Evolutionary conservation across 257 asterid genomes (phyloP).

Genomic region (Petrea volubilis): DNA sequence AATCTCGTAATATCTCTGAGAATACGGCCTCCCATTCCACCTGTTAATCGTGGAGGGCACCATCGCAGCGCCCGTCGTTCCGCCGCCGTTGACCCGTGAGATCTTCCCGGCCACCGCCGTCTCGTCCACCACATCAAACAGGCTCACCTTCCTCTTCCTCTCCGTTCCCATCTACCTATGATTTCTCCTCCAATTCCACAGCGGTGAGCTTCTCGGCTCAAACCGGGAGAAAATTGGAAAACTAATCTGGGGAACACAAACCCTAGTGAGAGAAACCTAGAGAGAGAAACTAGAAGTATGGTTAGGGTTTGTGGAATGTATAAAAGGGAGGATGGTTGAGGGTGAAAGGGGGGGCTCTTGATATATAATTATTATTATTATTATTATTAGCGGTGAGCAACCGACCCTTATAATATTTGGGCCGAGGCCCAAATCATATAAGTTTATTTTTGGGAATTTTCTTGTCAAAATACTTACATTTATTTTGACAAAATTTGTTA

Average conservation of each 20-base stretch:
- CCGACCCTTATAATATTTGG: constrained; percentile 19
- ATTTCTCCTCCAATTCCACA: neutral
- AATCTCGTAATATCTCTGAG: constrained; percentile 78
- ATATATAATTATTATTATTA: neutral
- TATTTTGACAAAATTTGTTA: too few relatives aligned
- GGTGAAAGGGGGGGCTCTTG: neutral
- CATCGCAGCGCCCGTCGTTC: constrained; percentile 23
- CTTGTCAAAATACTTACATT: too few relatives aligned
- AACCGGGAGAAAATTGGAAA: constrained; percentile 9
- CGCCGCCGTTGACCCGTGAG: constrained; percentile 47
- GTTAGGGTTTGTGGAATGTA: constrained; percentile 32
- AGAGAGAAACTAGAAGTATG: neutral
- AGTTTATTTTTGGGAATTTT: too few relatives aligned
- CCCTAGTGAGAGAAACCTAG: constrained; percentile 38
- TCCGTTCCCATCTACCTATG: constrained; percentile 74
- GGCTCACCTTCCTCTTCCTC: constrained; percentile 94
- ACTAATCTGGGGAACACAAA: neutral
- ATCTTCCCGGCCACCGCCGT: constrained; percentile 51
- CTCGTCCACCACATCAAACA: constrained; percentile 95
- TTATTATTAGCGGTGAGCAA: neutral
- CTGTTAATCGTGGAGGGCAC: constrained; percentile 41
- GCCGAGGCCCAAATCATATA: constrained; percentile 7
- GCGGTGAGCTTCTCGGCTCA: neutral
- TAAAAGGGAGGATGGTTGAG: neutral
- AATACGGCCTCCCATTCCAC: constrained; percentile 75